Conservation (phyloP, 2,329 filamentous ascomycete species). For the Neurospora crassa region DNA sequence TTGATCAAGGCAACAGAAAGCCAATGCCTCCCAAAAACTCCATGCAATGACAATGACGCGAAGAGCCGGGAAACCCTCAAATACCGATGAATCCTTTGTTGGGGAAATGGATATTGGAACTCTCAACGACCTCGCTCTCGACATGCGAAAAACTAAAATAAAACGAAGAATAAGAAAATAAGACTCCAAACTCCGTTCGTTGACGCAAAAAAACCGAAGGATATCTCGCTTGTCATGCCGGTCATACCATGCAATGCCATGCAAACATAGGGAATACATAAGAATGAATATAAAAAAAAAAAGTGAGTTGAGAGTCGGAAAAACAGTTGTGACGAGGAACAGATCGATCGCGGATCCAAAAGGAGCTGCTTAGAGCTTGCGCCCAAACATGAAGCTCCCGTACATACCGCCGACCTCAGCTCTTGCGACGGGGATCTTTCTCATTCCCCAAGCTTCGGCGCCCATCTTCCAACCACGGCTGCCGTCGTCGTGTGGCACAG, state of each 20-base stretch:
- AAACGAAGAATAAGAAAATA: no score
- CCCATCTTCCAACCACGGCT: conserved; percentile 72
- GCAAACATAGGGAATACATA: conserved; percentile 2
- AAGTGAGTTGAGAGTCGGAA: conserved; percentile 2
- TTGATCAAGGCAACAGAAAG: not conserved
- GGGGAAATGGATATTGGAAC: not conserved
- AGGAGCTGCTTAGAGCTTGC: conserved; percentile 33
- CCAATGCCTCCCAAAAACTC: not conserved
- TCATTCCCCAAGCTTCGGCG: conserved; percentile 75
- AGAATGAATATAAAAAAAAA: conserved; percentile 1
- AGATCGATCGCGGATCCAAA: conserved; percentile 2
- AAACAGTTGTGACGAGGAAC: conserved; percentile 1
- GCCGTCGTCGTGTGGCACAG: conserved; percentile 44
- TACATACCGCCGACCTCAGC: conserved; percentile 94
- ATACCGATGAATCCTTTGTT: not conserved
- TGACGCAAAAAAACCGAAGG: not conserved
- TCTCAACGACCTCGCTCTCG: not conserved
- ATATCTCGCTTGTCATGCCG: conserved; percentile 3
- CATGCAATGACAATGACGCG: not conserved
- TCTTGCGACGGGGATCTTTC: conserved; percentile 82
- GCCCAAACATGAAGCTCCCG: conserved; percentile 59
- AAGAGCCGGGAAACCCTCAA: not conserved
- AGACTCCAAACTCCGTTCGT: not conserved
- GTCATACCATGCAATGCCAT: conserved; percentile 1
- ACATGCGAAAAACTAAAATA: not conserved